These are phyloP conservation scores for Marsdenia floribunda DNA, from an alignment of 257 asterid genomes.

Conservation along the genomic window DNA sequence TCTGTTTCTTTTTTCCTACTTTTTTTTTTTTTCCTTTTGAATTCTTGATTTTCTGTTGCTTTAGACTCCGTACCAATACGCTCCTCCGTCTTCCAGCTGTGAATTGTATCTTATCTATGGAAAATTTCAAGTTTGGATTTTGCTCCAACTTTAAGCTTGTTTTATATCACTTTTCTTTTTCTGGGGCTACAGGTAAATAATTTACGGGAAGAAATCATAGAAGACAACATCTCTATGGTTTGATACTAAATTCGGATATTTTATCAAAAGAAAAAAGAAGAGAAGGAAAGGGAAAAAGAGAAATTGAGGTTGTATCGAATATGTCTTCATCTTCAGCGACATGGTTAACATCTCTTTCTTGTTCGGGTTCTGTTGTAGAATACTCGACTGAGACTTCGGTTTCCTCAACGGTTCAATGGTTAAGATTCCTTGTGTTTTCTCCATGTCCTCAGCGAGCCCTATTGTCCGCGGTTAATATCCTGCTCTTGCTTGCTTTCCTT, in stretches of 20 bases:
- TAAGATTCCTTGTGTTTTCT: slow-evolving; percentile 68
- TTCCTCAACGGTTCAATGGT: slow-evolving; percentile 43
- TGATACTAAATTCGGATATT: background rate
- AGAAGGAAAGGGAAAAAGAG: too few relatives aligned
- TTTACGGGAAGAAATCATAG: slow-evolving; percentile 9
- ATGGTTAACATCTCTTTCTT: slow-evolving; percentile 72
- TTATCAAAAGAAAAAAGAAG: too few relatives aligned
- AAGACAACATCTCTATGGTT: slow-evolving; percentile 2
- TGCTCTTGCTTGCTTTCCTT: slow-evolving; percentile 42
- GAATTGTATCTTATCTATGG: background rate
- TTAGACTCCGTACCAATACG: background rate
- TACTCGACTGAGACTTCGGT: slow-evolving; percentile 25
- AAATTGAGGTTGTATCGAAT: background rate
- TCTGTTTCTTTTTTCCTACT: too few relatives aligned
- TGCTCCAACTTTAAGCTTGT: too few relatives aligned
- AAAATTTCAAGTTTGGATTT: background rate
- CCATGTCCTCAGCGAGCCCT: slow-evolving; percentile 84
- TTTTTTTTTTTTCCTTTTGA: background rate
- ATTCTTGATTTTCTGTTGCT: background rate
- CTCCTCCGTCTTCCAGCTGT: background rate
- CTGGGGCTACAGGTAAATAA: background rate
- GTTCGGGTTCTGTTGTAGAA: slow-evolving; percentile 40
- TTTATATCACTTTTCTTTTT: background rate
- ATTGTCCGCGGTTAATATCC: slow-evolving; percentile 41
- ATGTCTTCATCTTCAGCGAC: slow-evolving; percentile 30